Evolutionary conservation across 768 basidiomycete species (phyloP).

Genomic region (Tylopilus felleus): DNA sequence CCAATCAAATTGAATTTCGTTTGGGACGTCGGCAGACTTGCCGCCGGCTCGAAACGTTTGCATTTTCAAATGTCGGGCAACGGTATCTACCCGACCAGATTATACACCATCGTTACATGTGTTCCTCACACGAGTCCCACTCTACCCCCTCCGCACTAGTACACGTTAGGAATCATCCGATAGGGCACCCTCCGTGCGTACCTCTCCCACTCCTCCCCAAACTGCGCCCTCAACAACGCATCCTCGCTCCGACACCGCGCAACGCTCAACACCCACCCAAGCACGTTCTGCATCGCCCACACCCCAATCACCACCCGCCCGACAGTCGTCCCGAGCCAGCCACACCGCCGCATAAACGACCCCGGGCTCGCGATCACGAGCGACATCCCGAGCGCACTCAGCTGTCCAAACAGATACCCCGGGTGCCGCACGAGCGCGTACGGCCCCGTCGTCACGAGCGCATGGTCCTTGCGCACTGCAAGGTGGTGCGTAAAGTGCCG

Average conservation of each 20-base stretch:
- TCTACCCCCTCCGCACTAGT: too few species aligned
- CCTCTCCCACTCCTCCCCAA: slow-evolving; percentile 23
- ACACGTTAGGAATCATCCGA: slow-evolving; percentile 28
- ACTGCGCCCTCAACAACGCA: slow-evolving; percentile 16
- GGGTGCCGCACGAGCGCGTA: slow-evolving; percentile 38
- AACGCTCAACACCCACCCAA: slow-evolving; percentile 27
- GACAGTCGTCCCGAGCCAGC: slow-evolving; percentile 24
- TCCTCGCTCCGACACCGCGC: slow-evolving; percentile 29
- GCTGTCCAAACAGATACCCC: slow-evolving; percentile 25
- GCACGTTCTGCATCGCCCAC: slow-evolving; percentile 28
- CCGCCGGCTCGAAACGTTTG: neutral
- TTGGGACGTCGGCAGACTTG: neutral
- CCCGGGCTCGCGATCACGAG: slow-evolving; percentile 31
- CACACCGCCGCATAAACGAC: slow-evolving; percentile 25
- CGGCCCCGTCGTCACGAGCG: slow-evolving; percentile 33
- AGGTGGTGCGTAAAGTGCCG: slow-evolving; percentile 36
- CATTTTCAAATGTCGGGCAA: too few species aligned
- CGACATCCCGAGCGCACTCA: slow-evolving; percentile 31
- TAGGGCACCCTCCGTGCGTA: slow-evolving; percentile 25
- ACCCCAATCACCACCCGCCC: slow-evolving; percentile 22
- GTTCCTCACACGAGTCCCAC: too few species aligned
- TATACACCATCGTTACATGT: too few species aligned
- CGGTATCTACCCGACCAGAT: too few species aligned
- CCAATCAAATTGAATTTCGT: neutral
- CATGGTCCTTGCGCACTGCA: slow-evolving; percentile 28